These are phyloP conservation scores for Pseudogymnoascus destructans DNA, from an alignment of 2,329 filamentous ascomycete species.

Conservation along the genomic window DNA sequence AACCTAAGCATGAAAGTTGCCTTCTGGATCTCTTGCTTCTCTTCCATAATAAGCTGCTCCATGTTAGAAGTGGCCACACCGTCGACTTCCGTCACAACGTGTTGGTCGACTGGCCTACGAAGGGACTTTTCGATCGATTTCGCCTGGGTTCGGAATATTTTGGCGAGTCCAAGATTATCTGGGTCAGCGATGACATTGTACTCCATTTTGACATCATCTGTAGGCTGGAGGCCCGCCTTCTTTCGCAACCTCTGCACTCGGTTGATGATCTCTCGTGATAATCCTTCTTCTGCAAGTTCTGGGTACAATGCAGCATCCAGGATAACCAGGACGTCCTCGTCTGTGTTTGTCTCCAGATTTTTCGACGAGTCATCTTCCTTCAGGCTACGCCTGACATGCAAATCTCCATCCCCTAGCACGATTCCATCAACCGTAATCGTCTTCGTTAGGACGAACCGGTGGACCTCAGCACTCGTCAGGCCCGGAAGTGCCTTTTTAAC, in stretches of 20 bases:
- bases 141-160: slow-evolving; percentile 56
- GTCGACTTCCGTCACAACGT: slow-evolving; percentile 45
- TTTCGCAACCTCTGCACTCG: slow-evolving; percentile 86
- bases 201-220: slow-evolving; percentile 92
- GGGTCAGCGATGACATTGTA: slow-evolving; percentile 72
- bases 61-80: slow-evolving; percentile 35
- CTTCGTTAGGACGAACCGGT: slow-evolving; percentile 59
- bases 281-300: slow-evolving; percentile 74
- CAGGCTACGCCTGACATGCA: slow-evolving; percentile 68
- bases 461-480: slow-evolving; percentile 68
- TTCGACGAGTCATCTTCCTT: slow-evolving; percentile 58
- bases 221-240: slow-evolving; percentile 79
- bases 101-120: slow-evolving; percentile 62
- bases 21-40: slow-evolving; percentile 76
- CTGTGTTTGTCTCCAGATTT: slow-evolving; percentile 74
- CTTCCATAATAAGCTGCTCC: slow-evolving; percentile 60
- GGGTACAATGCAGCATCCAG: slow-evolving; percentile 73
- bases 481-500: slow-evolving; percentile 82
- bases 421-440: slow-evolving; percentile 79
- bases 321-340: slow-evolving; percentile 81
- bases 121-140: slow-evolving; percentile 62
- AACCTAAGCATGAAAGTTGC: slow-evolving; percentile 67
- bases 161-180: slow-evolving; percentile 58
- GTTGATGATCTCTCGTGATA: slow-evolving; percentile 86
- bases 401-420: slow-evolving; percentile 64